Evolutionary conservation across 805 yeast species (phyloP), one percentile per base, ranked within the genome.

Genomic region (Scheffersomyces amazonensis): DNA sequence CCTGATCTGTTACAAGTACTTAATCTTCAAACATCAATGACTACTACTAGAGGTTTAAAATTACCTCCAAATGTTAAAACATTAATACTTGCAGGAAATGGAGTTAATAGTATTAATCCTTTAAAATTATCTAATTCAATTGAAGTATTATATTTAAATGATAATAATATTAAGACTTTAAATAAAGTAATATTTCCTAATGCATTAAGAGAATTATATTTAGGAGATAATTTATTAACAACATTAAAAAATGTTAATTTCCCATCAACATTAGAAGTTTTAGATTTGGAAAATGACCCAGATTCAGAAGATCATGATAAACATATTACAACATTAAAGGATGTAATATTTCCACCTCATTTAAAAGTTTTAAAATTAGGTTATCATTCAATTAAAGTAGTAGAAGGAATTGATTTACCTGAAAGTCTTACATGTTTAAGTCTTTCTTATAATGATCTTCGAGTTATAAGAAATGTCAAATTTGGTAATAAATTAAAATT

Each of bases 91-190:
- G 62, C 64, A 8, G 55, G 55, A 33, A 59, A 66, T 45, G 73
- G 74, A 12, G 73, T 69, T 24, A 69, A 69, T 46, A 66, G 72
- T 47, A 66, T 69, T 27, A 69, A 68, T 45, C 75, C 74, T 2
- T 56, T 69, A 35, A 65, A 65, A 39, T 54, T 69, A 19, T 74
- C 75, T 2, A 63, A 66, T 44, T 54, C 64, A 9, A 62, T 68
- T 30, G 65, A 64, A 44, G 54, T 47, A n/a, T 49, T 69, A 11
- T 61, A 61, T 41, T 53, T 69, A 47, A 54, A 56, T 28, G 49
- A 62, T 42, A 69, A 69, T 49, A 69, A 69, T 44, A 66, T 69
- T 48, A 69, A 69, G 43, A 69, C 75, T 2, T 50, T 69, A 27
- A 69, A 65, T 44, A 69, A 69, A 39, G 75, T 66, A 6, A 56